Evolutionary conservation across 805 yeast species (phyloP).

Genomic region (Metschnikowia kunwiensis): DNA sequence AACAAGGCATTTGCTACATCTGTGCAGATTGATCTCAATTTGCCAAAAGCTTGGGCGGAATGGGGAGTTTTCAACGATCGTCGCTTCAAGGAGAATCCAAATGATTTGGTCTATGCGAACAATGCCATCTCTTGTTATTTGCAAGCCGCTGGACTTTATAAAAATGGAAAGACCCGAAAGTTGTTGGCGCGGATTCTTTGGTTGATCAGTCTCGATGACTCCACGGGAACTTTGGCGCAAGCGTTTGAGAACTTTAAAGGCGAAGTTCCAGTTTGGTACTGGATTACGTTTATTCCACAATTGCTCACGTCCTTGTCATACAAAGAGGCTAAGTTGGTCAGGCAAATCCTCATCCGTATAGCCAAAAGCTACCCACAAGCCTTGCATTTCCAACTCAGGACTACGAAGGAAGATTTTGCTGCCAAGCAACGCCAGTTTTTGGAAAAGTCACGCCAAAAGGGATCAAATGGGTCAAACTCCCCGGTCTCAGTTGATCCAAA

Average conservation of each 20-base stretch:
- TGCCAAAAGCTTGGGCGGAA: conserved; percentile 99
- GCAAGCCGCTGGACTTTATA: conserved; percentile 96
- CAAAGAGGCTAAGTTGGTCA: conserved; percentile 84
- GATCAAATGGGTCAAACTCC: conserved; percentile 11
- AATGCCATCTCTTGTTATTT: conserved; percentile 94
- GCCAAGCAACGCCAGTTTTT: conserved; percentile 75
- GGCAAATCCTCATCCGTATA: conserved; percentile 82
- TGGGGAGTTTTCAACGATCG: conserved; percentile 97
- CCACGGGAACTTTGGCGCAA: conserved; percentile 71
- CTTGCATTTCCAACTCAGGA: conserved; percentile 89
- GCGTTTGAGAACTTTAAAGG: conserved; percentile 93
- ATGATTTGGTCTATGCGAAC: conserved; percentile 78
- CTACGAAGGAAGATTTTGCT: conserved; percentile 91
- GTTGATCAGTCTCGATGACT: conserved; percentile 89
- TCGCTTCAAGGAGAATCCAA: conserved; percentile 78
- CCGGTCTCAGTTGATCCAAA: conserved; percentile 13
- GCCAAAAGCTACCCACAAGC: conserved; percentile 98
- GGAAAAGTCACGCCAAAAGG: conserved; percentile 27
- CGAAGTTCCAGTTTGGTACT: conserved; percentile 98
- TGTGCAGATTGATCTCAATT: conserved; percentile 87
- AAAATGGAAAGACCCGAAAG: conserved; percentile 86
- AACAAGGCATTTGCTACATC: conserved; percentile 98
- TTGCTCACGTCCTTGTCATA: conserved; percentile 84
- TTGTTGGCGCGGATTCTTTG: conserved; percentile 86
- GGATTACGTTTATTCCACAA: conserved; percentile 97